phyloP scores from a whole-genome alignment of 306 rosid species.

The Dryas octopetala region DNA sequence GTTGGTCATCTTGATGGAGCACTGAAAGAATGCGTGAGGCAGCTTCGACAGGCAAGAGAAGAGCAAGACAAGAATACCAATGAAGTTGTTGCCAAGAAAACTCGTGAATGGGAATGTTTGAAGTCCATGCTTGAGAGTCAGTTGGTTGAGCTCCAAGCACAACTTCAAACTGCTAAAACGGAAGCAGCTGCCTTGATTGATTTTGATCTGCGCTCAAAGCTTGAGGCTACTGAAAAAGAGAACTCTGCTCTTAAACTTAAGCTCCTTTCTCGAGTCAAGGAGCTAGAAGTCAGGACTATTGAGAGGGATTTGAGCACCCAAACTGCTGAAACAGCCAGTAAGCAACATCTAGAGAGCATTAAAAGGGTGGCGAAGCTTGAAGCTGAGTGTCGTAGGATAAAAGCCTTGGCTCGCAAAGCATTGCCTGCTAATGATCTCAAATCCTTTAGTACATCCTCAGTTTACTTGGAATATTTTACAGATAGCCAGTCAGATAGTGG shows the following conservation, averaged over 20 bases:
- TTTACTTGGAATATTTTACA: constrained; percentile 47
- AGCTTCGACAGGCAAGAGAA: constrained; percentile 82
- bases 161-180: constrained; percentile 58
- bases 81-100: constrained; percentile 48
- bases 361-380: constrained; percentile 76
- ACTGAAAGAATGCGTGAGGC: constrained; percentile 78
- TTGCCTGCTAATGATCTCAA: constrained; percentile 35
- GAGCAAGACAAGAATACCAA: constrained; percentile 56
- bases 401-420: constrained; percentile 47
- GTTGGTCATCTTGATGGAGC: constrained; percentile 83
- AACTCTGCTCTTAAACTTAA: constrained; percentile 51
- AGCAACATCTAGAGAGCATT: constrained; percentile 63
- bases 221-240: constrained; percentile 53
- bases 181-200: constrained; percentile 43
- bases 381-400: constrained; percentile 71
- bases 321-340: constrained; percentile 80
- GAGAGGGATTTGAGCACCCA: constrained; percentile 73
- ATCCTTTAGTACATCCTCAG: constrained; percentile 45
- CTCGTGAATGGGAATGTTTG: constrained; percentile 54
- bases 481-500: constrained; percentile 64
- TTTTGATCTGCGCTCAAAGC: constrained; percentile 42
- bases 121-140: constrained; percentile 57
- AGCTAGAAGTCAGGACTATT: constrained; percentile 49
- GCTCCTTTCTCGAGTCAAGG: constrained; percentile 57
- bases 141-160: constrained; percentile 51